Percentiles rank a stretch among this genome's conserved stretches.
Evolutionary conservation across 1,284 basidiomycete genomes (phyloP).

Genomic region (Ustanciosporium gigantosporum): DNA sequence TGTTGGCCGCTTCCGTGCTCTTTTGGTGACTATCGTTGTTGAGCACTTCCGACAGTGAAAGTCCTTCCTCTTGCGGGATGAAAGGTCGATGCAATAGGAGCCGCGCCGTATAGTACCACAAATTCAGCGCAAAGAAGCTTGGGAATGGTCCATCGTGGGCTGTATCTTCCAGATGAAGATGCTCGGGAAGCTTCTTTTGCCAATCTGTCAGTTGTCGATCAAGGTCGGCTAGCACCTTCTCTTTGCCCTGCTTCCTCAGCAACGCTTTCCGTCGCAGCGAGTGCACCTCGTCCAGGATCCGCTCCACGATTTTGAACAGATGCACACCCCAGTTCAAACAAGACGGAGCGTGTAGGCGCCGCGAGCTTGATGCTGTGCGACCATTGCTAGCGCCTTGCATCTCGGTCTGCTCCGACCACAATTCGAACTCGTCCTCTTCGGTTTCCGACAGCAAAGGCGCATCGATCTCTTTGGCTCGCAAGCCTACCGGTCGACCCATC

Average conservation of each 20-base stretch:
- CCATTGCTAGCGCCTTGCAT: constrained; percentile 13
- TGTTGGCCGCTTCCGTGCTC: constrained; percentile 44
- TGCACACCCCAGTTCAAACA: constrained; percentile 48
- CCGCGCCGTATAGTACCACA: constrained; percentile 51
- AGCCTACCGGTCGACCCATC: constrained; percentile 62
- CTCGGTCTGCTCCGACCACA: constrained; percentile 58
- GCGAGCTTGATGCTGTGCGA: background rate
- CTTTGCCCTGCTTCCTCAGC: constrained; percentile 40
- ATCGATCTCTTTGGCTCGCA: constrained; percentile 61
- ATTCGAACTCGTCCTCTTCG: constrained; percentile 63
- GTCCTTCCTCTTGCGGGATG: constrained; percentile 51
- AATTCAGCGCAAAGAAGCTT: constrained; percentile 42
- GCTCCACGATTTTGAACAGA: constrained; percentile 52
- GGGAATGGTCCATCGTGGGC: constrained; percentile 39
- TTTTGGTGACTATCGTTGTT: constrained; percentile 38
- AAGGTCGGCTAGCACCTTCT: constrained; percentile 40
- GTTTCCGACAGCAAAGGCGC: constrained; percentile 61
- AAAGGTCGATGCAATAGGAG: constrained; percentile 51
- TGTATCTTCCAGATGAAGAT: constrained; percentile 32
- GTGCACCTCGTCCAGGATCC: constrained; percentile 48
- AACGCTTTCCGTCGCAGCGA: constrained; percentile 49
- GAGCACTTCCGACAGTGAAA: constrained; percentile 36
- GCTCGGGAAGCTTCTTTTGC: constrained; percentile 36
- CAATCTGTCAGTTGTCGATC: constrained; percentile 44
- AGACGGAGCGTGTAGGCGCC: constrained; percentile 41